Percentiles rank a stretch among this genome's conserved stretches.
phyloP scores from a whole-genome alignment of 78 protist genomes.

The Ministeria vibrans region DNA sequence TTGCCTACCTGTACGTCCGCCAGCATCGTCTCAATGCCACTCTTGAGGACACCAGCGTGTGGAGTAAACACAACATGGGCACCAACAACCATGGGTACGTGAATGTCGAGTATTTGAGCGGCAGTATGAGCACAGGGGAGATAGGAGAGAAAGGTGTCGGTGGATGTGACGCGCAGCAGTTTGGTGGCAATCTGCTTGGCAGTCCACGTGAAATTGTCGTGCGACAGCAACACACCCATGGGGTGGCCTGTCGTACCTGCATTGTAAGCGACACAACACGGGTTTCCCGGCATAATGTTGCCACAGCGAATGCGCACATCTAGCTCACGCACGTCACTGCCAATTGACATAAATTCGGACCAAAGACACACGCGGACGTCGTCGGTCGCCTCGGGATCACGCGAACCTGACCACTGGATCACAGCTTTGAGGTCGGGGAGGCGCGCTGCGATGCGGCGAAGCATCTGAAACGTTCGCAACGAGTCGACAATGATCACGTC shows the following conservation, averaged over 20 bases:
- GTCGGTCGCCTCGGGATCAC: background rate
- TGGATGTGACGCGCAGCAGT: background rate
- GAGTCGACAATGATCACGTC: slow-evolving; percentile 27
- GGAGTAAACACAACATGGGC: slow-evolving; percentile 40
- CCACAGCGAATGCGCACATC: background rate
- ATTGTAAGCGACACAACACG: background rate
- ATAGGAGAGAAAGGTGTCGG: slow-evolving; percentile 31
- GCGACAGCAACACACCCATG: slow-evolving; percentile 29
- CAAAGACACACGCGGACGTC: slow-evolving; percentile 15
- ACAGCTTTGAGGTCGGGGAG: slow-evolving; percentile 22
- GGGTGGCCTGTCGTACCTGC: slow-evolving; percentile 23
- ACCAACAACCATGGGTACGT: slow-evolving; percentile 42
- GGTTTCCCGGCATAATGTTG: background rate
- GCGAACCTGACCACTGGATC: background rate
- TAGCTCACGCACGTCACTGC: background rate
- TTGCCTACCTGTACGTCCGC: too few relatives aligned
- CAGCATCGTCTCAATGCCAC: slow-evolving; percentile 23
- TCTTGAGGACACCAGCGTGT: slow-evolving; percentile 27
- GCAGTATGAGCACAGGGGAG: slow-evolving; percentile 64
- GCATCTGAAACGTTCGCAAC: slow-evolving; percentile 9
- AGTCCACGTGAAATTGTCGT: slow-evolving; percentile 21
- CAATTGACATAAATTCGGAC: slow-evolving; percentile 25
- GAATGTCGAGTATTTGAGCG: slow-evolving; percentile 47
- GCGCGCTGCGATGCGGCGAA: slow-evolving; percentile 2
- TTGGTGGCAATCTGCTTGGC: background rate